Conservation (phyloP, 257 asterid species). For the Lycium barbarum region DNA sequence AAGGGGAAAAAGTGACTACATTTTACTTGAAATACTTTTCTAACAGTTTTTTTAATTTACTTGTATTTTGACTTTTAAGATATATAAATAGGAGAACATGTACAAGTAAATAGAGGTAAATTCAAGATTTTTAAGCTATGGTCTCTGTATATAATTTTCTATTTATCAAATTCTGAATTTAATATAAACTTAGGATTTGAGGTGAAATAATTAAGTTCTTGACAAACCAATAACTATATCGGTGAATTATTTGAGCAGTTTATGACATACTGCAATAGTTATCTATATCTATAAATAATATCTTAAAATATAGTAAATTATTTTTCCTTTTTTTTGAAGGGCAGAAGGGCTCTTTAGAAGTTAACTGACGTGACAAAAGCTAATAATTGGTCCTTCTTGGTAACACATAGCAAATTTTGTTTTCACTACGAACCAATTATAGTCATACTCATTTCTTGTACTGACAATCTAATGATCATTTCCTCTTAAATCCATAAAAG, state of each 20-base stretch:
- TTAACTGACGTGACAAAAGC: neutral
- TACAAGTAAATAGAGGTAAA: neutral
- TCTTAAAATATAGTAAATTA: too few relatives aligned
- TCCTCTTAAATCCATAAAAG: neutral
- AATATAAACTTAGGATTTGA: too few relatives aligned
- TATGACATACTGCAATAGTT: neutral
- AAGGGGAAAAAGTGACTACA: too few relatives aligned
- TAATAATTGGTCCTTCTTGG: neutral
- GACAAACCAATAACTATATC: too few relatives aligned
- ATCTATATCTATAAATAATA: too few relatives aligned
- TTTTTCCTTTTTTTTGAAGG: too few relatives aligned
- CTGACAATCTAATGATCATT: neutral
- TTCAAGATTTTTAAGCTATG: too few relatives aligned
- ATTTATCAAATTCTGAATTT: too few relatives aligned
- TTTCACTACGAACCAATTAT: neutral
- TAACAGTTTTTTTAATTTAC: accelerated
- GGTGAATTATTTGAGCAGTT: too few relatives aligned
- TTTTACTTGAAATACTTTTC: neutral
- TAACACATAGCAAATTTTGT: neutral
- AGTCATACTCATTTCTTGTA: neutral
- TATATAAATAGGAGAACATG: neutral
- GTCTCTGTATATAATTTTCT: too few relatives aligned
- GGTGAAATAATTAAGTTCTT: too few relatives aligned
- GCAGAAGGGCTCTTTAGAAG: neutral
- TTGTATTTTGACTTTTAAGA: neutral